Conservation (phyloP, 1,139 yeast genomes). For the Hyphopichia khmerensis region DNA sequence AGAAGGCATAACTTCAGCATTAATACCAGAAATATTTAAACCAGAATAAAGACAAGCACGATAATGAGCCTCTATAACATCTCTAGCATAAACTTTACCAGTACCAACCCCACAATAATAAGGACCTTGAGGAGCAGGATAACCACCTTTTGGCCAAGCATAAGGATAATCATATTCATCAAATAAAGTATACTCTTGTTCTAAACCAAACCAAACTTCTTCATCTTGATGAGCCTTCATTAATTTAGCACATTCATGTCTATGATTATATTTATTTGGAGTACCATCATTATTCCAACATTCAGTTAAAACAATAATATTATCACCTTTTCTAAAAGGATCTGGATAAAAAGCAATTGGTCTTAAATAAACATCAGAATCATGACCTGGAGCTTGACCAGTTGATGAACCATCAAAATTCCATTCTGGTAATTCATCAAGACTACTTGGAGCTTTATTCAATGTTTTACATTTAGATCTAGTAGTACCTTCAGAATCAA, state of each 20-base stretch:
- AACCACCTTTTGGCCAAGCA: constrained; percentile 99
- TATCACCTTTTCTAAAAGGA: constrained; percentile 97
- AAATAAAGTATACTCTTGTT: constrained; percentile 96
- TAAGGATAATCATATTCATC: constrained; percentile 88
- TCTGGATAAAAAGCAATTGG: constrained; percentile 94
- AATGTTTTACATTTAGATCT: constrained; percentile 95
- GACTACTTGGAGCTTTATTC: constrained; percentile 60
- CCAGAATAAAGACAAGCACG: constrained; percentile 96
- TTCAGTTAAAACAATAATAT: constrained; percentile 90
- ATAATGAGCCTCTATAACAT: constrained; percentile 98
- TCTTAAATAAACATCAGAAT: constrained; percentile 91
- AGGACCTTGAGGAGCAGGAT: constrained; percentile 99
- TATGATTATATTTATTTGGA: constrained; percentile 96
- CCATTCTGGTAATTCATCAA: constrained; percentile 97
- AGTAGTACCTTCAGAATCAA: constrained; percentile 87
- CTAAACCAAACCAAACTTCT: constrained; percentile 95
- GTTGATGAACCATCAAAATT: constrained; percentile 99
- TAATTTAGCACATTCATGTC: constrained; percentile 95
- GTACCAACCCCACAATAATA: constrained; percentile 99
- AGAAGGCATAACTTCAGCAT: constrained; percentile 99
- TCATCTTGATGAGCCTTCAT: constrained; percentile 89
- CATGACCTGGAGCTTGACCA: constrained; percentile 97
- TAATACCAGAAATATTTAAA: constrained; percentile 87
- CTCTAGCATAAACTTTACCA: constrained; percentile 97
- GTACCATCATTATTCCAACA: constrained; percentile 99